Evolutionary conservation across 2,329 filamentous ascomycete genomes (phyloP).

Genomic region (Trichophyton rubrum): DNA sequence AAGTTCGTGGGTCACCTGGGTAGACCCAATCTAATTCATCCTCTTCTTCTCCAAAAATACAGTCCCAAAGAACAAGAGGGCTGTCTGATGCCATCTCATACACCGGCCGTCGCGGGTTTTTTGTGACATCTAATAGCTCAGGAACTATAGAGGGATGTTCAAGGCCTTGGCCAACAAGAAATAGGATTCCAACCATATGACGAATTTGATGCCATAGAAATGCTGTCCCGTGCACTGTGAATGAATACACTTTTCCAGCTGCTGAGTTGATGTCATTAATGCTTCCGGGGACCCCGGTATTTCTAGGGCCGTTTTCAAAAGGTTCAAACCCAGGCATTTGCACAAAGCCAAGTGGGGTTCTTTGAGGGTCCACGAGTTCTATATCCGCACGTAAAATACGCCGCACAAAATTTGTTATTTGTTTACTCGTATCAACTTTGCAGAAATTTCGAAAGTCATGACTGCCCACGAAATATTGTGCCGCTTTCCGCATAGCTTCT

Average conservation of each 20-base stretch:
- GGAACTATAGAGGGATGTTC: slow-evolving; percentile 63
- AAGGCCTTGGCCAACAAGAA: slow-evolving; percentile 78
- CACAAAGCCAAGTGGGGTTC: slow-evolving; percentile 46
- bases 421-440: slow-evolving; percentile 82
- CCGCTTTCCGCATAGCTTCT: slow-evolving; percentile 70
- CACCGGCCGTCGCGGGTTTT: slow-evolving; percentile 62
- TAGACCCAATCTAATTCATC: slow-evolving; percentile 69
- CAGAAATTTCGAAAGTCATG: slow-evolving; percentile 98
- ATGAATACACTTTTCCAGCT: slow-evolving; percentile 59
- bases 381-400: slow-evolving; percentile 71
- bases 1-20: slow-evolving; percentile 50
- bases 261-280: background rate
- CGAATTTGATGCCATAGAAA: slow-evolving; percentile 98
- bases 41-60: slow-evolving; percentile 58
- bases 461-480: slow-evolving; percentile 63
- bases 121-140: slow-evolving; percentile 58
- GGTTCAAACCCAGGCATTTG: slow-evolving; percentile 34
- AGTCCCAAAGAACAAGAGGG: slow-evolving; percentile 92
- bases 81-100: slow-evolving; percentile 87
- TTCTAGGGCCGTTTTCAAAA: slow-evolving; percentile 12
- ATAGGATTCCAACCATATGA: slow-evolving; percentile 85
- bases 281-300: background rate
- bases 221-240: slow-evolving; percentile 77
- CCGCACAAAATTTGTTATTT: slow-evolving; percentile 70
- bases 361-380: slow-evolving; percentile 48